A percentile compares a stretch with the other conserved stretches of the same genome.
Evolutionary conservation across 805 yeast genomes (phyloP).

Genomic region (Starmerella tilneyi): DNA sequence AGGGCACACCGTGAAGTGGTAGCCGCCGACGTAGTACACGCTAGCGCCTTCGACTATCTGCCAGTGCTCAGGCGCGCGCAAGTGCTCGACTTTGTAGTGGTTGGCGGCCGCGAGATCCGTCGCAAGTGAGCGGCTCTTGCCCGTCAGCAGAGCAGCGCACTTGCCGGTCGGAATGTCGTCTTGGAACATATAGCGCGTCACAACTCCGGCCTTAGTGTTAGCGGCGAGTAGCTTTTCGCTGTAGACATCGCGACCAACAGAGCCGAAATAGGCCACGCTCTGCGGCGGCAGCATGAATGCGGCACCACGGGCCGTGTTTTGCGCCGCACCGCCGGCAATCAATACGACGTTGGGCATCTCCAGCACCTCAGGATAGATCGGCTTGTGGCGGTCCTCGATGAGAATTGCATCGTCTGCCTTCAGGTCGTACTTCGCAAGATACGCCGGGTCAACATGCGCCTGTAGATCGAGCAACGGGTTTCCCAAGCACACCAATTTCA

Average conservation of each 20-base stretch:
- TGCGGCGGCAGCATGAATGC: constrained; percentile 74
- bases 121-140: constrained; percentile 79
- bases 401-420: constrained; percentile 92
- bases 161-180: constrained; percentile 79
- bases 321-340: constrained; percentile 99
- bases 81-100: constrained; percentile 82
- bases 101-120: constrained; percentile 98
- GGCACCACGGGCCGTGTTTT: constrained; percentile 97
- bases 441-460: constrained; percentile 53
- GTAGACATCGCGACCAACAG: constrained; percentile 88
- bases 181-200: constrained; percentile 75
- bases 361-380: constrained; percentile 73
- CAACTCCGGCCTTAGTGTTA: constrained; percentile 78
- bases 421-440: constrained; percentile 67
- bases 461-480: constrained; percentile 87
- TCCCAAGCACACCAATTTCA: constrained; percentile 72
- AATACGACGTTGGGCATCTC: constrained; percentile 48
- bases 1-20: constrained; percentile 95
- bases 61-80: constrained; percentile 87
- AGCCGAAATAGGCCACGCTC: constrained; percentile 88
- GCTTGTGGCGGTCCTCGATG: constrained; percentile 71
- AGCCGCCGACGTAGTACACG: constrained; percentile 93
- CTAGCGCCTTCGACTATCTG: constrained; percentile 66
- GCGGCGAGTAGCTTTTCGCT: constrained; percentile 72
- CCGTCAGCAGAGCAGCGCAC: constrained; percentile 91